Conservation (phyloP, 176 grass and related monocot genomes). For the Panicum miliaceum region DNA sequence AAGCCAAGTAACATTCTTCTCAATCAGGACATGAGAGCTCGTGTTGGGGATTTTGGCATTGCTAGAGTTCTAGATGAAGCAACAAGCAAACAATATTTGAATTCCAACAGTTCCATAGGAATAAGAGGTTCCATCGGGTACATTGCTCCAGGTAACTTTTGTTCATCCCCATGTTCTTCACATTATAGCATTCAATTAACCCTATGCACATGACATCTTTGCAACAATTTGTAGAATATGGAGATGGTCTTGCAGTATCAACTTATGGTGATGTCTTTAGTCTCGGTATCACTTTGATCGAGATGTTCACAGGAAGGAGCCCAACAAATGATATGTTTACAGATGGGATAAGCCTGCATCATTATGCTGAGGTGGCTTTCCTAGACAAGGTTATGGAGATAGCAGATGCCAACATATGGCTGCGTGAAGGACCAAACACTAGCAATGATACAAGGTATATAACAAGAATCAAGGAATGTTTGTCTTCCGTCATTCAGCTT, state of each 20-base stretch:
- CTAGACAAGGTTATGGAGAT: not conserved
- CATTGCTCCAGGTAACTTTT: conserved; percentile 51
- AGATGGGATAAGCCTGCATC: conserved; percentile 10
- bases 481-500: conserved; percentile 14
- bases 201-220: not conserved
- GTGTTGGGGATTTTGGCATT: conserved; percentile 57
- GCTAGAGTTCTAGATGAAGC: conserved; percentile 44
- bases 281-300: conserved; percentile 2
- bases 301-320: conserved; percentile 21
- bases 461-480: not conserved
- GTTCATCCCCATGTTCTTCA: too few relatives aligned
- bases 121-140: conserved; percentile 62
- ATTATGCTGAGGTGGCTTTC: not conserved
- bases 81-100: not conserved
- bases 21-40: conserved; percentile 45
- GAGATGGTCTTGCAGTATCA: not conserved
- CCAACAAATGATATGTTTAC: conserved; percentile 8
- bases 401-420: conserved; percentile 15
- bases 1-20: conserved; percentile 74
- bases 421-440: not conserved
- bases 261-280: conserved; percentile 10
- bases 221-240: not conserved
- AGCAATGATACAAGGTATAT: not conserved
- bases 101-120: conserved; percentile 29
- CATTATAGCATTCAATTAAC: too few relatives aligned